Conservation (phyloP, 768 basidiomycete genomes). For the Trametes maxima region DNA sequence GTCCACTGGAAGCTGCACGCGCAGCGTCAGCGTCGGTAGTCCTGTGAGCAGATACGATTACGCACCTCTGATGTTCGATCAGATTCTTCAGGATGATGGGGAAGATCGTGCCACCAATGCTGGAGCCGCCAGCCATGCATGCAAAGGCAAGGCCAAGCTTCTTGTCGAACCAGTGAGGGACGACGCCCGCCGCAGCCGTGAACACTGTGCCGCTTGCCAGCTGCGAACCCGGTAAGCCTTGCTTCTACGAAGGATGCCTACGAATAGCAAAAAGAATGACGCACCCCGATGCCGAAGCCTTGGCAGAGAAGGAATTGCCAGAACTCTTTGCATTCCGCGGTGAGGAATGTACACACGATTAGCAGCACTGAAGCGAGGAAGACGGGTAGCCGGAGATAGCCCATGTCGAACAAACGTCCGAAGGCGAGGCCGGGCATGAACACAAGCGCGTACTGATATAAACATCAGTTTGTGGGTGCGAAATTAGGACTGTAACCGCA, state of each 20-base stretch:
- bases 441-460: constrained; percentile 59
- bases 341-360: constrained; percentile 58
- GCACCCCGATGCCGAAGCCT: constrained; percentile 65
- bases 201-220: constrained; percentile 55
- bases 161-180: constrained; percentile 76
- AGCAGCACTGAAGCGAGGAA: constrained; percentile 50
- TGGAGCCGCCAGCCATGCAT: constrained; percentile 62
- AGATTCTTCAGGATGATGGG: constrained; percentile 63
- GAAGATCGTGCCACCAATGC: constrained; percentile 67
- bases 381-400: constrained; percentile 58
- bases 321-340: constrained; percentile 68
- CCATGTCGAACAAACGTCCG: constrained; percentile 75
- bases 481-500: background rate
- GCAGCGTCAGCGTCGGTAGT: background rate
- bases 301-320: constrained; percentile 83
- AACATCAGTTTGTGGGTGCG: background rate
- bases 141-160: constrained; percentile 61
- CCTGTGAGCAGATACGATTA: constrained; percentile 1
- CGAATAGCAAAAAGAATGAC: constrained; percentile 26
- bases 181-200: constrained; percentile 57
- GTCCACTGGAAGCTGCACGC: constrained; percentile 12
- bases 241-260: background rate
- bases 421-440: constrained; percentile 63
- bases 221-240: constrained; percentile 14
- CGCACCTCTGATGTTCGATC: constrained; percentile 56